Percentiles rank a stretch among this genome's conserved stretches.
These are phyloP conservation scores for Mycena vulgaris DNA, from an alignment of 768 basidiomycete genomes.

Conservation along the genomic window DNA sequence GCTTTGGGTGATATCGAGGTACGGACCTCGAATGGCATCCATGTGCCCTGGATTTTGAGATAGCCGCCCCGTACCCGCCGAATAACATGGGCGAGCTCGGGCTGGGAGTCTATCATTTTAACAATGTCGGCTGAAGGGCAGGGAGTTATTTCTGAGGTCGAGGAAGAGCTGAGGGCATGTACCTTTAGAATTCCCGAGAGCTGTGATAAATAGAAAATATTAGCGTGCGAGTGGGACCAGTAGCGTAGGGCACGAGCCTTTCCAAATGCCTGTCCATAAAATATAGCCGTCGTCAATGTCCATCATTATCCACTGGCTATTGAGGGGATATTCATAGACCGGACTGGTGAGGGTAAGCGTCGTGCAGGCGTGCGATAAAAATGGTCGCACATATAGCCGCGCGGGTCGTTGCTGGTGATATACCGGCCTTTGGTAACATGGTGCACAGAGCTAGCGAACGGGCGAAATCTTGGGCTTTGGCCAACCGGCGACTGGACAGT, in stretches of 20 bases:
- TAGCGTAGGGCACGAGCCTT: slow-evolving; percentile 65
- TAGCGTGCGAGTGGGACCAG: neutral
- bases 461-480: slow-evolving; percentile 66
- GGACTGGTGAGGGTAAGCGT: slow-evolving; percentile 60
- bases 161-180: slow-evolving; percentile 26
- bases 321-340: slow-evolving; percentile 91
- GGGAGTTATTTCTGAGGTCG: neutral
- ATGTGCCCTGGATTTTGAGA: slow-evolving; percentile 94
- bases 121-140: slow-evolving; percentile 83
- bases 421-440: slow-evolving; percentile 90
- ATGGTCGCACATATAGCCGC: slow-evolving; percentile 85
- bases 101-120: slow-evolving; percentile 93
- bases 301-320: slow-evolving; percentile 96
- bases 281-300: slow-evolving; percentile 95
- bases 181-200: slow-evolving; percentile 93
- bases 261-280: slow-evolving; percentile 96
- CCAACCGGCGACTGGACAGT: slow-evolving; percentile 5
- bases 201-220: slow-evolving; percentile 51
- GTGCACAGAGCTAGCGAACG: slow-evolving; percentile 82
- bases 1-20: neutral
- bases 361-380: neutral
- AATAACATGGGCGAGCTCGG: slow-evolving; percentile 86
- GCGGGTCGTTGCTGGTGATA: slow-evolving; percentile 91
- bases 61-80: slow-evolving; percentile 90
- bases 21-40: slow-evolving; percentile 92